Percentiles rank a stretch among this genome's conserved stretches.
Evolutionary conservation across 2,329 filamentous ascomycete species (phyloP).

Genomic region (Exophiala mesophila): DNA sequence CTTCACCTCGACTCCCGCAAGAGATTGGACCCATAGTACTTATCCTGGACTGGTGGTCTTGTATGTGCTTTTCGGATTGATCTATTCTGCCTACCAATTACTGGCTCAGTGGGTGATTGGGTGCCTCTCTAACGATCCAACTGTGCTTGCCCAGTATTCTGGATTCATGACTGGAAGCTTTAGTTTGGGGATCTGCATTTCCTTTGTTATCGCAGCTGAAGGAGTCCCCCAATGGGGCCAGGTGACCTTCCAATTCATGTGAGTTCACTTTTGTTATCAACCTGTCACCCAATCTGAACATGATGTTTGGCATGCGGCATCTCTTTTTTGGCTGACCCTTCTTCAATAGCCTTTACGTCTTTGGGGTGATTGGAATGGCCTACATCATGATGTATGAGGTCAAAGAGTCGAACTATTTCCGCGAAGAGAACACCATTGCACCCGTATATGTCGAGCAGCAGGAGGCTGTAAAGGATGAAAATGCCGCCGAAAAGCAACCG

Average conservation of each 20-base stretch:
- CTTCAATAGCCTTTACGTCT: constrained; percentile 18
- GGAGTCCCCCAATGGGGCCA: constrained; percentile 21
- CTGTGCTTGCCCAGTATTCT: constrained; percentile 13
- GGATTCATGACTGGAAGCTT: constrained; percentile 22
- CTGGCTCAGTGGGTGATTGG: constrained; percentile 18
- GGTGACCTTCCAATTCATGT: constrained; percentile 17
- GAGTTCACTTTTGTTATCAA: too few species aligned
- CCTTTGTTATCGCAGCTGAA: constrained; percentile 23
- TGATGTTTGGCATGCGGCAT: too few species aligned
- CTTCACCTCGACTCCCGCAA: constrained; percentile 3
- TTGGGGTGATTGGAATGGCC: constrained; percentile 17
- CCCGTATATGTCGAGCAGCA: constrained; percentile 20
- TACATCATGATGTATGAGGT: constrained; percentile 19
- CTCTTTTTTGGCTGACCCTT: too few species aligned
- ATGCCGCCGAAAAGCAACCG: too few species aligned
- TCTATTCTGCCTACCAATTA: constrained; percentile 21
- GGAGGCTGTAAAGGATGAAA: too few species aligned
- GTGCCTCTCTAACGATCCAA: constrained; percentile 22
- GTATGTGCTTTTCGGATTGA: constrained; percentile 16
- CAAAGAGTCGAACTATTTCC: constrained; percentile 25
- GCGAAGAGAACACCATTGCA: constrained; percentile 25
- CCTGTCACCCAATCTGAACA: too few species aligned
- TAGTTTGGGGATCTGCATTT: constrained; percentile 23
- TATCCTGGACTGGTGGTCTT: constrained; percentile 17
- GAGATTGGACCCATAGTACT: constrained; percentile 21